Conservation (phyloP, 257 asterid genomes). For the Capsicum baccatum region DNA sequence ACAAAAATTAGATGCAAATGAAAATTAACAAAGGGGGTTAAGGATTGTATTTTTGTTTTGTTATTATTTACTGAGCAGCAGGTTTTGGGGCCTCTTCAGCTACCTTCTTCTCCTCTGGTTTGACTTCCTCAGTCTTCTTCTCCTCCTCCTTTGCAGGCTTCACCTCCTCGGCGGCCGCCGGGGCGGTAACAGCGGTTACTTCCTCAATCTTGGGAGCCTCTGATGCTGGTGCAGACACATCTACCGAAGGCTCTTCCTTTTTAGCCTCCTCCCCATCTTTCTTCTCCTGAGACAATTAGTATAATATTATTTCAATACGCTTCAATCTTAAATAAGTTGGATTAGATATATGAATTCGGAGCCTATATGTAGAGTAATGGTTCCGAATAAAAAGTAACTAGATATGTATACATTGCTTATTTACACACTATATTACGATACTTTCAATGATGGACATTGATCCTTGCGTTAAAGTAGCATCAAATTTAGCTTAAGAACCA, state of each 20-base stretch:
- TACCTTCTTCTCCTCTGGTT: constrained; percentile 36
- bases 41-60: constrained; percentile 21
- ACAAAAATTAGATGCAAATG: constrained; percentile 26
- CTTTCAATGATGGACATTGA: not conserved
- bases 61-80: constrained; percentile 27
- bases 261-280: constrained; percentile 46
- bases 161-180: constrained; percentile 16
- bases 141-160: constrained; percentile 36
- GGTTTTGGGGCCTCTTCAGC: constrained; percentile 26
- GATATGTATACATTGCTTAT: not conserved
- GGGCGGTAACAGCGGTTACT: not conserved
- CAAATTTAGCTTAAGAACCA: not conserved
- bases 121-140: constrained; percentile 36
- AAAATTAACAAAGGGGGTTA: constrained; percentile 3
- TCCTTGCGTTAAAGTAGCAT: not conserved
- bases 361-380: no score
- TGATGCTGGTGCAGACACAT: constrained; percentile 46
- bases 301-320: not conserved
- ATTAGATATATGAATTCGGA: not conserved
- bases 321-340: not conserved
- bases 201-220: constrained; percentile 51
- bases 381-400: not conserved
- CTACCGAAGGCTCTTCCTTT: constrained; percentile 50
- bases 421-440: not conserved
- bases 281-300: constrained; percentile 47